Evolutionary conservation across 2,329 filamentous ascomycete genomes (phyloP), one percentile per base, ranked within the genome.

Genomic region (Ophiosphaerella narmari): DNA sequence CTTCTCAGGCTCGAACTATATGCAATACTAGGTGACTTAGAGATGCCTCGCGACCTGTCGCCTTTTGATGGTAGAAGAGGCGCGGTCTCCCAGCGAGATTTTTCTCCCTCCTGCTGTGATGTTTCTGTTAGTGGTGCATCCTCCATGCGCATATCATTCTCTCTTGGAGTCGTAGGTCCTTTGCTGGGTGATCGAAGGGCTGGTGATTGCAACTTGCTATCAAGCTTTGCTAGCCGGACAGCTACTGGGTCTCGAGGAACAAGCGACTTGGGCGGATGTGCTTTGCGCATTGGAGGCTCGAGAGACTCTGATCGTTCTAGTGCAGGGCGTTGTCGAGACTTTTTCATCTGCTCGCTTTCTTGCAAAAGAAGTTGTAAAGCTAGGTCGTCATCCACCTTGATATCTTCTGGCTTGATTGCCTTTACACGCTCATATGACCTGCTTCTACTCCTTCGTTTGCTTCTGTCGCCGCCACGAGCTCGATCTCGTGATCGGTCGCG

Each of bases 291-390:
- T 14, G 73, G 72, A 33, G 72, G 71, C 44, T 75, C 72, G 5
- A 75, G 62, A 5, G 72, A 74, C 48, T 68, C 72, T 1, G 72
- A 74, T 23, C 70, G 64, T 41, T 71, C 70, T 12, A 73, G 62
- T 4, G 66, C 66, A 41, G 70, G 71, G 11, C 70, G 63, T 46
- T 71, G 66, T 14, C 66, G 62, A 11, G 70, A 63, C 35, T 71
- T 74, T 50, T 73, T 72, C 55, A 73, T 67, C 46, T 67, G 62
- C 45, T 72, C 69, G 41, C 70, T 68, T 39, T 74, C 72, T 48
- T 72, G 63, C 7, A 74, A 60, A 12, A 74, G 59, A 12, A 65
- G 52, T 29, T 66, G 61, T 26, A 74, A 53, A 8, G 70, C 72
- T 21, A 69, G 41, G 43, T 74, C 70, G 35, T 74, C 72, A 29